These are phyloP conservation scores for Xylariales sp. DNA, from an alignment of 2,329 filamentous ascomycete genomes.

Conservation along the genomic window DNA sequence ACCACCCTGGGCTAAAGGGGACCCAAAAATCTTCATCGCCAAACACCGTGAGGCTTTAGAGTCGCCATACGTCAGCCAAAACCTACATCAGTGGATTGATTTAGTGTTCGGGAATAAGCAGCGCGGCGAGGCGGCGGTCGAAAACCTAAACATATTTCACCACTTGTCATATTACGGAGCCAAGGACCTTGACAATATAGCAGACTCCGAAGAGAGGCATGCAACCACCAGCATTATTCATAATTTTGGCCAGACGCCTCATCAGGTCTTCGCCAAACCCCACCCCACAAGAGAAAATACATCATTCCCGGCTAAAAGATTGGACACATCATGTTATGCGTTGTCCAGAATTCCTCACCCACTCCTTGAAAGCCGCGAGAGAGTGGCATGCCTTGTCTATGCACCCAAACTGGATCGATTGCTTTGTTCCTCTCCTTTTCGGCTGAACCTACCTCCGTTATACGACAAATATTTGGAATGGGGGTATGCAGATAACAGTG, in stretches of 20 bases:
- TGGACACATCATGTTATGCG: conserved; percentile 82
- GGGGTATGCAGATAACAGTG: conserved; percentile 92
- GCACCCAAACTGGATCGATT: conserved; percentile 84
- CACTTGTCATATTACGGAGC: conserved; percentile 95
- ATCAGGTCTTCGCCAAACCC: conserved; percentile 87
- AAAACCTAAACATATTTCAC: conserved; percentile 95
- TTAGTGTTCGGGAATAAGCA: conserved; percentile 95
- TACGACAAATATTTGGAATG: conserved; percentile 96
- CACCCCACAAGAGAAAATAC: conserved; percentile 82
- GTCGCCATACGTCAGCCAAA: conserved; percentile 89
- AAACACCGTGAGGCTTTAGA: conserved; percentile 97
- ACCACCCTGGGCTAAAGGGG: conserved; percentile 97
- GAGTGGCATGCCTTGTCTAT: conserved; percentile 82
- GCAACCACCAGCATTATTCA: conserved; percentile 97
- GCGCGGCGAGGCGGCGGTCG: conserved; percentile 88
- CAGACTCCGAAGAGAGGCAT: conserved; percentile 85
- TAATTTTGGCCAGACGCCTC: conserved; percentile 97
- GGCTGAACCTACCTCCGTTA: conserved; percentile 84
- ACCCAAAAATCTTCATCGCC: conserved; percentile 93
- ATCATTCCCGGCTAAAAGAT: conserved; percentile 71
- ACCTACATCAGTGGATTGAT: conserved; percentile 95
- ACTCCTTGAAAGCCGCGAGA: conserved; percentile 80
- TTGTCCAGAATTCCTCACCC: conserved; percentile 83
- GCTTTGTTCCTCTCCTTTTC: conserved; percentile 84
- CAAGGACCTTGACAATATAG: conserved; percentile 90